Evolutionary conservation across 306 rosid species (phyloP).

Genomic region (Pterocarpus santalinus): DNA sequence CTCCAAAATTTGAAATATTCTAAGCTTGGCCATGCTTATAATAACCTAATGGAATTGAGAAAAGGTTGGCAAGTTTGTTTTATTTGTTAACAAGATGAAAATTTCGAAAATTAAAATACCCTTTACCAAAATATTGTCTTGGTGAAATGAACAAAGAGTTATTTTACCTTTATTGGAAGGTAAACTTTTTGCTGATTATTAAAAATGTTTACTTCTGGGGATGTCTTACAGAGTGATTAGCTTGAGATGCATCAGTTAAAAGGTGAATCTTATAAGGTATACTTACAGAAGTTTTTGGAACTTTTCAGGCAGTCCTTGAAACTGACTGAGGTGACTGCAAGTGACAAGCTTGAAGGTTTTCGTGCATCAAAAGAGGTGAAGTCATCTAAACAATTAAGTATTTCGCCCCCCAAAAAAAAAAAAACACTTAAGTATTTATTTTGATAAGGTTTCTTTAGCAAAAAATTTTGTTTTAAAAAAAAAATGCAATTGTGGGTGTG

Average conservation of each 20-base stretch:
- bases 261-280: background rate
- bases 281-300: constrained; percentile 26
- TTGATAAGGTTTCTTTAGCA: constrained; percentile 18
- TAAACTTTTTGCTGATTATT: background rate
- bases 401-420: too few species aligned
- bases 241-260: constrained; percentile 22
- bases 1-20: constrained; percentile 19
- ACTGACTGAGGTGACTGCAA: constrained; percentile 89
- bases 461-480: background rate
- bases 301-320: constrained; percentile 72
- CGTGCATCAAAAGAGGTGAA: constrained; percentile 96
- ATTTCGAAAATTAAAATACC: constrained; percentile 9
- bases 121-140: constrained; percentile 12
- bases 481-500: background rate
- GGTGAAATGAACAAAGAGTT: constrained; percentile 16
- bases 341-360: constrained; percentile 92
- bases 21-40: background rate
- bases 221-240: constrained; percentile 15
- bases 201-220: constrained; percentile 25
- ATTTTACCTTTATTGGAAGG: background rate
- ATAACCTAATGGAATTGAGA: constrained; percentile 1
- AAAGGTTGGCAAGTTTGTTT: constrained; percentile 19
- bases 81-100: constrained; percentile 24
- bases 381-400: constrained; percentile 36
- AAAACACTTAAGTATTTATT: constrained; percentile 31